Conservation (phyloP, 768 basidiomycete genomes). For the Daedaleopsis nitida region DNA sequence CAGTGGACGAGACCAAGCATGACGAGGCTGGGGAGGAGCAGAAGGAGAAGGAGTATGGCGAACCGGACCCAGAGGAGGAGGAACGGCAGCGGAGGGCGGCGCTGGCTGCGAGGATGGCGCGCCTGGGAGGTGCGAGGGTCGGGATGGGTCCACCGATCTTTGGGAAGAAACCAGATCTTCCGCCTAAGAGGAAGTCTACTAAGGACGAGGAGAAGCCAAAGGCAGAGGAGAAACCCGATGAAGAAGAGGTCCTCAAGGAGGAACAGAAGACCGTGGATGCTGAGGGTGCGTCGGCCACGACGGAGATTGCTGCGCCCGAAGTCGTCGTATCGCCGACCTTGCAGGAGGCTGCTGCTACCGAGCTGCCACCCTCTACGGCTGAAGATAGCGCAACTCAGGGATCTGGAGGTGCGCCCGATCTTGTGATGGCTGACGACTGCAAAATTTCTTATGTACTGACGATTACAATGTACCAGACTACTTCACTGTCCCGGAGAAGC, state of each 20-base stretch:
- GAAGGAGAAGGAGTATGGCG: slow-evolving; percentile 32
- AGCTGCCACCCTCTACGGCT: background rate
- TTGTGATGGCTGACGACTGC: too few species aligned
- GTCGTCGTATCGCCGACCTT: background rate
- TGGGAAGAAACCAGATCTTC: slow-evolving; percentile 51
- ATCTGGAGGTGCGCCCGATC: slow-evolving; percentile 14
- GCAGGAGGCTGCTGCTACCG: background rate
- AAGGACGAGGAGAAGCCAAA: slow-evolving; percentile 25
- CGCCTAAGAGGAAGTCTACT: slow-evolving; percentile 32
- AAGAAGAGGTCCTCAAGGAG: slow-evolving; percentile 14
- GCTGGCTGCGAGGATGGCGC: slow-evolving; percentile 92
- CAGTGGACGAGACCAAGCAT: slow-evolving; percentile 6
- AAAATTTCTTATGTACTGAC: background rate
- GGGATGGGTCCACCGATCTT: slow-evolving; percentile 81
- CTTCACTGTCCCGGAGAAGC: slow-evolving; percentile 16
- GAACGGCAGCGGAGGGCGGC: slow-evolving; percentile 81
- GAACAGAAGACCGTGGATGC: slow-evolving; percentile 15
- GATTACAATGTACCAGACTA: slow-evolving; percentile 17
- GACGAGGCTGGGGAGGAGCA: slow-evolving; percentile 32
- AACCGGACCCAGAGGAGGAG: slow-evolving; percentile 62
- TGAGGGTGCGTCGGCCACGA: background rate
- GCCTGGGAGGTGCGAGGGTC: slow-evolving; percentile 81
- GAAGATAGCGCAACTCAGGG: background rate
- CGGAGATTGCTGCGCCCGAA: background rate
- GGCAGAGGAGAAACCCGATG: slow-evolving; percentile 19